Evolutionary conservation across 805 yeast genomes (phyloP).

Genomic region (Wickerhamomyces silvicola): DNA sequence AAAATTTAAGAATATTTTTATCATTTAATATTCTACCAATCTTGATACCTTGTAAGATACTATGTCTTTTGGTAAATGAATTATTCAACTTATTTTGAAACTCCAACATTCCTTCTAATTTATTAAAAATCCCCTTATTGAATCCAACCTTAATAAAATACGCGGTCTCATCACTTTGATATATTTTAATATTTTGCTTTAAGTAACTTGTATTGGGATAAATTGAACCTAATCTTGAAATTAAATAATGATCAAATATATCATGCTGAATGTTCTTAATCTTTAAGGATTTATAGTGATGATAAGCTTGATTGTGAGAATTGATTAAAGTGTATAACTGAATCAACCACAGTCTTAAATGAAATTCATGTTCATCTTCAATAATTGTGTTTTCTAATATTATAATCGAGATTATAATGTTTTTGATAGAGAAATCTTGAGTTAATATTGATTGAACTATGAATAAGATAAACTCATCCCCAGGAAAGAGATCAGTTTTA

Average conservation of each 20-base stretch:
- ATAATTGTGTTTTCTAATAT: slow-evolving; percentile 51
- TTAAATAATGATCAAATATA: slow-evolving; percentile 49
- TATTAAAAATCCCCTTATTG: slow-evolving; percentile 54
- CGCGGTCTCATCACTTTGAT: slow-evolving; percentile 45
- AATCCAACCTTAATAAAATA: slow-evolving; percentile 47
- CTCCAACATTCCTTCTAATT: slow-evolving; percentile 58
- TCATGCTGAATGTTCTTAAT: slow-evolving; percentile 77
- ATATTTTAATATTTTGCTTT: slow-evolving; percentile 39
- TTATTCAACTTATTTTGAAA: slow-evolving; percentile 45
- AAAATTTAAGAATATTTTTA: slow-evolving; percentile 23
- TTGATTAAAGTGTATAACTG: slow-evolving; percentile 57
- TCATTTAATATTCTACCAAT: slow-evolving; percentile 23
- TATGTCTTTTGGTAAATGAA: slow-evolving; percentile 33
- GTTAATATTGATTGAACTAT: slow-evolving; percentile 36
- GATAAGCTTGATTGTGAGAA: slow-evolving; percentile 39
- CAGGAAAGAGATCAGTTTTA: slow-evolving; percentile 64
- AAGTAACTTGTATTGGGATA: slow-evolving; percentile 36
- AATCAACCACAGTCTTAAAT: slow-evolving; percentile 64
- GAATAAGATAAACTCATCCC: slow-evolving; percentile 58
- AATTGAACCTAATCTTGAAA: slow-evolving; percentile 40
- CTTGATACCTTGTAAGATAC: slow-evolving; percentile 22
- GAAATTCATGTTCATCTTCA: slow-evolving; percentile 67
- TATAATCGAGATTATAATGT: slow-evolving; percentile 36
- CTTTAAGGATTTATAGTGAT: slow-evolving; percentile 47
- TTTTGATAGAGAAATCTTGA: slow-evolving; percentile 16